These are phyloP conservation scores for Erodium maritimum DNA, from an alignment of 345 rosid genomes.

Conservation along the genomic window DNA sequence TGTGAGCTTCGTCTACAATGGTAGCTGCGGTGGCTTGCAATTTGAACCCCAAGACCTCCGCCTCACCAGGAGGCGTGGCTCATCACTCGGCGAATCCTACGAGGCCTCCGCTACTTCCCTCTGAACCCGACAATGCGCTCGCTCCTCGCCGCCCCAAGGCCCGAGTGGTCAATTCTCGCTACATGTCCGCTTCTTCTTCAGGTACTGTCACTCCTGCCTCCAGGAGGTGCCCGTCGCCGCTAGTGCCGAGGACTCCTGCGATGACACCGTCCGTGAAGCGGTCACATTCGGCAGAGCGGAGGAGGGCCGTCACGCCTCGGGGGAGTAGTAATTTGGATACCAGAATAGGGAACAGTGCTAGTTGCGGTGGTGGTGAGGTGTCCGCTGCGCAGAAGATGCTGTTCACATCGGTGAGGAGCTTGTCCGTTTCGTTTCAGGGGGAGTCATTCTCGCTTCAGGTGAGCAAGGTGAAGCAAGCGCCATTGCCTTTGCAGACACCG, in stretches of 20 bases:
- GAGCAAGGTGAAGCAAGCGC: constrained; percentile 52
- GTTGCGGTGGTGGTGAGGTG: constrained; percentile 22
- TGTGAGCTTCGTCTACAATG: constrained; percentile 11
- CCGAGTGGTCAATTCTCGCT: constrained; percentile 73
- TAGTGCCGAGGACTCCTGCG: constrained; percentile 27
- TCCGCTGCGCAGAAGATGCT: constrained; percentile 55
- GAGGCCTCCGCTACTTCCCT: constrained; percentile 52
- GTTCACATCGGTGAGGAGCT: constrained; percentile 58
- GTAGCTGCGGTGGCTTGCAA: constrained; percentile 3
- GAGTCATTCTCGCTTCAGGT: constrained; percentile 63
- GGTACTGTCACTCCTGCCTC: constrained; percentile 25
- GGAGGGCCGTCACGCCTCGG: constrained; percentile 47
- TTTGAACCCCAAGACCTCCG: background rate
- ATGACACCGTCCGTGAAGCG: constrained; percentile 32
- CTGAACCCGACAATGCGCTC: constrained; percentile 57
- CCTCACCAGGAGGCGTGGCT: background rate
- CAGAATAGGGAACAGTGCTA: constrained; percentile 11
- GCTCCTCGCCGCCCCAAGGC: constrained; percentile 50
- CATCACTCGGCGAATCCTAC: constrained; percentile 20
- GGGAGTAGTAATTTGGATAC: constrained; percentile 22
- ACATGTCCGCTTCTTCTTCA: constrained; percentile 28
- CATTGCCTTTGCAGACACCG: constrained; percentile 26
- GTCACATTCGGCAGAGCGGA: constrained; percentile 63
- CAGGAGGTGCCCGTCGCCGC: constrained; percentile 56
- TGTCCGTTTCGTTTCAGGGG: constrained; percentile 74